Evolutionary conservation across 352 stramenopile species (phyloP), one percentile per base, ranked within the genome.

Genomic region (Pythium coloratum): DNA sequence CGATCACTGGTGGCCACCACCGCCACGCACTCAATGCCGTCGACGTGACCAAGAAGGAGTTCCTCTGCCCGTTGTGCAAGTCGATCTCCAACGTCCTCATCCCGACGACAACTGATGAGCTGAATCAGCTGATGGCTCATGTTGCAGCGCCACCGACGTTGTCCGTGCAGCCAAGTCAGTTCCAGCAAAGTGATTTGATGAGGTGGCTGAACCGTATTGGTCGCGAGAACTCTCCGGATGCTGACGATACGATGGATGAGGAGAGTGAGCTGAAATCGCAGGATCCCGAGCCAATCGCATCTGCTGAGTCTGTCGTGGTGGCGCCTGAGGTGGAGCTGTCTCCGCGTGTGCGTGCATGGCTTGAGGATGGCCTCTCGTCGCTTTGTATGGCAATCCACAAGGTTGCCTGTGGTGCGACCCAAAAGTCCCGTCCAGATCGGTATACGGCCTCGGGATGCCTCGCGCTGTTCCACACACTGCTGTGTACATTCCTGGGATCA

Each of bases 41-140:
- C 1, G 97, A 99, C 69, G 96, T 98, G 53, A 96, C 95, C 38
- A 97, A 98, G 69, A 97, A 97, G 50, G 96, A 99, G 69, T 99
- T 99, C 65, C 70, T 99, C 6, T 99, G 96, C 72, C 96, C 96
- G 3, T 73, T 99, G 28, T 99, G 96, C 82, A 99, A 99, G 66
- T 95, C 97, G 55, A 95, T 99, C n/a, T 98, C 92, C 0, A 99
- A 99, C 63, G 95, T 98, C 53, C 67, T 98, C 34, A 97, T 99
- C 71, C 96, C 96, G 16, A 86, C 79, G 33, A 84, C 77, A 36
- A 88, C 76, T 4, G 81, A 89, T 16, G 75, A 86, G 62, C 67
- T 88, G 33, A 72, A 73, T 28, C 71, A 78, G 26, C 69, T 77
- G 26, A 69, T 86, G 9, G 65, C 20, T 1, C n/a, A 63, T 12